phyloP scores from a whole-genome alignment of 1,139 yeast genomes.

The Protomyces pachydermus region DNA sequence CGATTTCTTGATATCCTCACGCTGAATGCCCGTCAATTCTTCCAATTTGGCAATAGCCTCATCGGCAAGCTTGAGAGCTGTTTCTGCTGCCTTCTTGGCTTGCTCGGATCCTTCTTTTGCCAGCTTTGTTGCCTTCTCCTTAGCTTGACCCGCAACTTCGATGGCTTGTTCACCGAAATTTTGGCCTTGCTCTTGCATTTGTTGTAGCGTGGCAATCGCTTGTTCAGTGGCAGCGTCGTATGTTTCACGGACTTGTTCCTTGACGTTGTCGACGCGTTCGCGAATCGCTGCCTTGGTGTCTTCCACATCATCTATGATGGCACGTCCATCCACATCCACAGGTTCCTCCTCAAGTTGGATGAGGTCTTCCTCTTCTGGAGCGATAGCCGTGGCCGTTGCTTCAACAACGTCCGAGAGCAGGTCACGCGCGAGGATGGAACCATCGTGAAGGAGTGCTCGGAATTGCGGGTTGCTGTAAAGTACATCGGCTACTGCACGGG shows the following conservation, averaged over 20 bases:
- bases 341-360: slow-evolving; percentile 22
- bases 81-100: not conserved
- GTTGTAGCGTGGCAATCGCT: slow-evolving; percentile 9
- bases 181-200: slow-evolving; percentile 4
- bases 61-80: not conserved
- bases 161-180: slow-evolving; percentile 8
- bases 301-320: slow-evolving; percentile 22
- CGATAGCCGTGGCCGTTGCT: slow-evolving; percentile 20
- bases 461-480: slow-evolving; percentile 26
- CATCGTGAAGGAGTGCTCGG: slow-evolving; percentile 23
- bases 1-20: not conserved
- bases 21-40: slow-evolving; percentile 10
- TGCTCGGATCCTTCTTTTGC: slow-evolving; percentile 1
- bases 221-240: slow-evolving; percentile 14
- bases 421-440: slow-evolving; percentile 22
- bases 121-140: not conserved
- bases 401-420: slow-evolving; percentile 25
- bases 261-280: slow-evolving; percentile 8
- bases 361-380: slow-evolving; percentile 18
- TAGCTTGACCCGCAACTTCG: not conserved
- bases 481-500: slow-evolving; percentile 16
- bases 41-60: slow-evolving; percentile 20
- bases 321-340: slow-evolving; percentile 21
- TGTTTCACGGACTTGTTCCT: slow-evolving; percentile 6
- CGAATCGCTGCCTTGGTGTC: slow-evolving; percentile 5